These are phyloP conservation scores for Gnomoniopsis smithogilvyi DNA, from an alignment of 2,329 filamentous ascomycete species.

Conservation along the genomic window DNA sequence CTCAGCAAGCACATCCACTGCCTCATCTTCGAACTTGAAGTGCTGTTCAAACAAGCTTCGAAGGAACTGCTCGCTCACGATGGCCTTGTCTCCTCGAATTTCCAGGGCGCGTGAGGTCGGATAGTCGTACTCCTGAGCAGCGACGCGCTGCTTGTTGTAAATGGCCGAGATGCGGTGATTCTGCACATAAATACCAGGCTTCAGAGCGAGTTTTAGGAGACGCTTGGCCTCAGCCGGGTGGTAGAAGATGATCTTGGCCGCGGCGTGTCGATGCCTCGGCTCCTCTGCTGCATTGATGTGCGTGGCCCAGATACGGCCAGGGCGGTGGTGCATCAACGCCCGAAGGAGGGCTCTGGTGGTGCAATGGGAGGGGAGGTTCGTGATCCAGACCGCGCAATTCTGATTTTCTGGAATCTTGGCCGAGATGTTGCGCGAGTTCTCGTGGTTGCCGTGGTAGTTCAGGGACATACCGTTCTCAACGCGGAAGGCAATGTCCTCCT, in stretches of 20 bases:
- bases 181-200: not conserved
- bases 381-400: conserved; percentile 16
- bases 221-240: not conserved
- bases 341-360: not conserved
- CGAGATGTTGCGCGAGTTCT: conserved; percentile 13
- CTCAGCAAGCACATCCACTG: not conserved
- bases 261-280: not conserved
- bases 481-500: not conserved
- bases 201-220: not conserved
- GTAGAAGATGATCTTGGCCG: conserved; percentile 18
- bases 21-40: conserved; percentile 6
- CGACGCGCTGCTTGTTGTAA: conserved; percentile 1
- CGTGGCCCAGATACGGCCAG: conserved; percentile 5
- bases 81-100: not conserved
- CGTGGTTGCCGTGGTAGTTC: conserved; percentile 6
- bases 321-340: not conserved
- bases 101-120: conserved; percentile 2
- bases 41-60: not conserved
- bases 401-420: conserved; percentile 5
- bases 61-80: conserved; percentile 1
- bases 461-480: conserved; percentile 2
- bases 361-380: conserved; percentile 1
- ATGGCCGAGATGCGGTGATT: not conserved
- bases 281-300: conserved; percentile 1
- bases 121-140: not conserved